These are phyloP conservation scores for Pythium vanterpoolii DNA, from an alignment of 352 stramenopile species.

Conservation along the genomic window DNA sequence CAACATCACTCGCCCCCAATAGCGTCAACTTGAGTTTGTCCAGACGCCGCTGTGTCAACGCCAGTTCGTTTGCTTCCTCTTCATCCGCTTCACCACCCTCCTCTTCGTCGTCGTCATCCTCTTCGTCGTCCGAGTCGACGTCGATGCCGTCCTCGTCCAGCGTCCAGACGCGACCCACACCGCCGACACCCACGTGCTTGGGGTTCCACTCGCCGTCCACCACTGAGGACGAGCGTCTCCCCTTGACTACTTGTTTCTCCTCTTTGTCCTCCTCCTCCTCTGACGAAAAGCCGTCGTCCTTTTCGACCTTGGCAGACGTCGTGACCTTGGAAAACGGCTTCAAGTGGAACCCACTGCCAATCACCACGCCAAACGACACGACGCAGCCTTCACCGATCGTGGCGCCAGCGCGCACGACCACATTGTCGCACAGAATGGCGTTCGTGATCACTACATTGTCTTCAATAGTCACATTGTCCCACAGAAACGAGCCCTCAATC, in stretches of 20 bases:
- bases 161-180: conserved; percentile 77
- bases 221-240: conserved; percentile 21
- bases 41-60: conserved; percentile 27
- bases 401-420: conserved; percentile 66
- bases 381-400: conserved; percentile 72
- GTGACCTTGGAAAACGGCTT: conserved; percentile 82
- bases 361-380: conserved; percentile 78
- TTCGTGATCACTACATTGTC: conserved; percentile 71
- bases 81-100: not conserved
- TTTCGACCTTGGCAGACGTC: conserved; percentile 43
- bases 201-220: conserved; percentile 51
- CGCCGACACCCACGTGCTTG: conserved; percentile 61
- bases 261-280: conserved; percentile 51
- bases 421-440: conserved; percentile 84
- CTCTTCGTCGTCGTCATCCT: conserved; percentile 8
- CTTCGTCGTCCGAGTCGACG: not conserved
- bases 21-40: conserved; percentile 71
- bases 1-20: conserved; percentile 63
- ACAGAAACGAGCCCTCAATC: conserved; percentile 78
- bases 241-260: conserved; percentile 25
- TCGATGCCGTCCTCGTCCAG: conserved; percentile 60
- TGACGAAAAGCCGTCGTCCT: conserved; percentile 73
- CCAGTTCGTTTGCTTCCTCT: not conserved
- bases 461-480: conserved; percentile 79
- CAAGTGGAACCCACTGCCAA: conserved; percentile 69